Evolutionary conservation across 2,329 filamentous ascomycete species (phyloP), one percentile per base, ranked within the genome.

Genomic region (Pyrenochaeta sp.): DNA sequence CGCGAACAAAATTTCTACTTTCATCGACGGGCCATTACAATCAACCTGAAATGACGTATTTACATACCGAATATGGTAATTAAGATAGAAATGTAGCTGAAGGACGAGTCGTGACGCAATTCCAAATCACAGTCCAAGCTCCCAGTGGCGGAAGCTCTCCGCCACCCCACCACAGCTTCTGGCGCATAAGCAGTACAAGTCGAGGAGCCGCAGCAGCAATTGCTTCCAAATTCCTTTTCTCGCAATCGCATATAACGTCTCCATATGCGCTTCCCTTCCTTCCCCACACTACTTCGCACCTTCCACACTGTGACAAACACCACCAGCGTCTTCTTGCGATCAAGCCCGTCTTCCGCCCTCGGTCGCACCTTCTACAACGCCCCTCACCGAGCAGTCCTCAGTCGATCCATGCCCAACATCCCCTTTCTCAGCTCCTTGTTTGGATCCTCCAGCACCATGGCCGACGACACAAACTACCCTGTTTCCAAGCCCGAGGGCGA

Each of bases 371-470:
- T 69, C 29, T 55, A 63, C 49, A 53, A 44, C 44, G 46, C 57
- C 7, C 60, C 64, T 1, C 65, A 64, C 26, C 66, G 61, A 44
- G 51, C 54, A 6, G 55, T 59, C 2, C 15, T 61, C 9, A 55
- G 65, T 34, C 63, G 61, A 21, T 81, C 88, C 60, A 90, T 93
- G 83, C 86, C 89, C 39, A 81, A 81, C 2, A 87, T 96, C 62
- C 88, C 91, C 1, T 89, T 96, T 58, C 64, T 96, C 24, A 80
- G 88, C 58, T 84, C 86, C 42, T 75, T 96, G 2, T 96, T 96
- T 63, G 80, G 85, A 41, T 85, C 81, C 37, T 77, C 74, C 28
- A 73, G 77, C 42, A 67, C 58, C 27, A 64, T 55, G 67, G 72
- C 53, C 52, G 69, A 69, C 51, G 81, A 81, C 40, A 89, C 88